Evolutionary conservation across 768 basidiomycete genomes (phyloP).

Genomic region (Lactarius deliciosus): DNA sequence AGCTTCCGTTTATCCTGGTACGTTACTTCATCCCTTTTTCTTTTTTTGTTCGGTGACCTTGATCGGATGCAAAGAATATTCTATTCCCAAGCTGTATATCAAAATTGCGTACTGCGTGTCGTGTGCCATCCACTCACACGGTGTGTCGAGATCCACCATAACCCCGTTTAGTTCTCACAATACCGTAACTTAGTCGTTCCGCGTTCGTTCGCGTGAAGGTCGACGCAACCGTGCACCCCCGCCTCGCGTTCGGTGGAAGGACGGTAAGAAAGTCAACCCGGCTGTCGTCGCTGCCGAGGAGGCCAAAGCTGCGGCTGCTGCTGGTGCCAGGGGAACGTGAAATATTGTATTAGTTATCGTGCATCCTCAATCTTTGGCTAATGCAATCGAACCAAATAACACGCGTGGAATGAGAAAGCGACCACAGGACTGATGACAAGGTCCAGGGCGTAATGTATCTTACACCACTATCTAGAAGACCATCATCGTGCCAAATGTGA

Average conservation of each 20-base stretch:
- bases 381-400: background rate
- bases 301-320: slow-evolving; percentile 60
- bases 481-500: slow-evolving; percentile 36
- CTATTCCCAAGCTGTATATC: slow-evolving; percentile 95
- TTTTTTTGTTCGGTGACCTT: background rate
- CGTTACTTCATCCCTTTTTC: slow-evolving; percentile 33
- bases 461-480: slow-evolving; percentile 43
- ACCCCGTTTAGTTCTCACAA: slow-evolving; percentile 1
- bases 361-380: slow-evolving; percentile 6
- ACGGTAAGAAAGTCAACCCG: slow-evolving; percentile 94
- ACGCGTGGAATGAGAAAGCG: background rate
- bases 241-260: slow-evolving; percentile 93
- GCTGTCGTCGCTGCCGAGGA: slow-evolving; percentile 93
- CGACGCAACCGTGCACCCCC: slow-evolving; percentile 98
- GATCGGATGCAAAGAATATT: slow-evolving; percentile 65
- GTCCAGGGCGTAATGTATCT: slow-evolving; percentile 33
- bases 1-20: slow-evolving; percentile 89
- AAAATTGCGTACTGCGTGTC: slow-evolving; percentile 99
- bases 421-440: background rate
- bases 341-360: slow-evolving; percentile 28
- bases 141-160: slow-evolving; percentile 45
- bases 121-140: slow-evolving; percentile 98
- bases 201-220: slow-evolving; percentile 93
- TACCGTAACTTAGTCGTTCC: slow-evolving; percentile 72
- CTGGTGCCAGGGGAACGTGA: slow-evolving; percentile 34